Base-by-base conservation (phyloP, 495 filamentous ascomycete genomes). In the Penicillium nucicola region DNA sequence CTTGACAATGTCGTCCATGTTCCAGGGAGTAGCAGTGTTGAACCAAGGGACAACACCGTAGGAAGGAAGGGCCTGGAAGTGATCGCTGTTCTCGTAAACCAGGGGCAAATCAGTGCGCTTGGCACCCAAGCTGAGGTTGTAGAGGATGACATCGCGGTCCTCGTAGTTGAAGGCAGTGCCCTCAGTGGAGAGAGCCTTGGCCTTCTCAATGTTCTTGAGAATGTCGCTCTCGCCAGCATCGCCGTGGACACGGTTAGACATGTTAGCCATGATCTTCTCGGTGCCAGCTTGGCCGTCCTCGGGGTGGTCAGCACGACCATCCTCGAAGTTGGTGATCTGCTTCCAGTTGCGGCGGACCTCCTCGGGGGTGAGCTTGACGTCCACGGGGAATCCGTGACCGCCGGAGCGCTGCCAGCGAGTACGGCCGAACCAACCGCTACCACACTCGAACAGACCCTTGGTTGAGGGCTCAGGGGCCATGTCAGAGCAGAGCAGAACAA, bases 401-500 rank as follows among this genome's bases (percentile, higher is more conserved):
- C 90, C 91, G 32, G 82, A 80, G 55, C 93, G 87, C 77, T 98
- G 92, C 95, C 95, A 98, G 66, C 93, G 83, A 42, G 93, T 98
- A 64, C 81, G 78, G 52, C 85, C 87, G 63, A 87, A 84, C 95
- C 95, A 98, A 52, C 93, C 93, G 69, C 89, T 92, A 62, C 93
- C 93, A 52, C 92, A 89, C 78, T 98, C 93, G 72, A 86, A 98
- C n/a, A 98, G 83, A 43, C 84, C 86, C 58, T 92, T 92, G 53
- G 91, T 97, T 11, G 84, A 80, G 56, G 89, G 84, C 55, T 86
- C 82, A 22, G 92, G 92, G 18, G 88, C 77, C 64, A 88, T 88
- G 72, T 98, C 93, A 46, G 89, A 93, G 76, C 82, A 87, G 35
- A 98, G 85, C 28, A 90, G 83, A 22, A 88, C 86, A 40, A 98